Base-by-base conservation (phyloP, 306 rosid genomes). In the Acmispon strigosus region DNA sequence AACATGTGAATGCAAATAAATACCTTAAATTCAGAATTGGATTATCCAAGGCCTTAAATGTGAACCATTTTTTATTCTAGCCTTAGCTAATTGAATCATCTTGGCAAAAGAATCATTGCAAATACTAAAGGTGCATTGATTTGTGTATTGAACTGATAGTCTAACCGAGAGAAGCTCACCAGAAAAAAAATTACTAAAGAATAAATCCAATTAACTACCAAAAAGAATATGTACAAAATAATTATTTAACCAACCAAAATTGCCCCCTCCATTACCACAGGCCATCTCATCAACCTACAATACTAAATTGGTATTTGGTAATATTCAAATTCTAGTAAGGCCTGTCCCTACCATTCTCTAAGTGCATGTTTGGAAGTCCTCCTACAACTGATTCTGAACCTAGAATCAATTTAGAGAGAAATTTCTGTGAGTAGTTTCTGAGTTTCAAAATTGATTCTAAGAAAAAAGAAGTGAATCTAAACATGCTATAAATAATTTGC, bases 151-250 rank as follows among this genome's bases (percentile, higher is more conserved):
- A 57, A 69, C 41, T 44, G 2, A 68, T 8, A 68, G 22, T 70
- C 45, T 10, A 52, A 65, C 55, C 49, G 43, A 20, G 37, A 24
- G 27, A 57, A 53, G 22, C 58, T 70, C 69, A 56, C 14, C 43
- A 32, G 8, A 17, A 73, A 44, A 42, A 48, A 73, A 22, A 65
- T 54, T 54, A 66, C 52, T 49, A 79, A 63, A 71, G 77, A 80
- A 82, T 59, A 16, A 43, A 66, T 27, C 12, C 15, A 61, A 37
- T 11, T 77, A 54, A 52, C 12, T 48, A 19, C 52, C 1, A 62
- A 50, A 48, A 48, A 62, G 19, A 17, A 6, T 77, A 59, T 62
- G 77, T 70, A 75, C 86, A 70, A 63, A 84, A 63, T 78, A 56
- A 59, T 13, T 34, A 58, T 32, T 69, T 54, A 49, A n/a, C 66